Conservation (phyloP, 192 early-diverging fungal genomes). For the Coemansia aciculifera region DNA sequence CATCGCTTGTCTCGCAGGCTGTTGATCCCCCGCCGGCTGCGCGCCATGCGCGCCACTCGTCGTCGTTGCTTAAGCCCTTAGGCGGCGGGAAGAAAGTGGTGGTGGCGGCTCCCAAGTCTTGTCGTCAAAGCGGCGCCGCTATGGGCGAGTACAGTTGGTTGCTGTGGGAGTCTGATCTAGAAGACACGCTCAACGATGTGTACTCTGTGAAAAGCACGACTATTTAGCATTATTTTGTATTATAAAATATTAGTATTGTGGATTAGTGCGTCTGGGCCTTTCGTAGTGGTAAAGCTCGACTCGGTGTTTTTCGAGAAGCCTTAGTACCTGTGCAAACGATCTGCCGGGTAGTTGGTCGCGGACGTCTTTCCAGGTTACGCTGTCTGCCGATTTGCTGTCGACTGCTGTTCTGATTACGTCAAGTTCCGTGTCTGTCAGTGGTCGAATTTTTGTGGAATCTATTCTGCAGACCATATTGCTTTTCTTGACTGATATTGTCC, state of each 20-base stretch:
- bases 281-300: constrained; percentile 1
- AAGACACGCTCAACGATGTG: constrained; percentile 41
- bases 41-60: not conserved
- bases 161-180: constrained; percentile 52
- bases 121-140: constrained; percentile 7
- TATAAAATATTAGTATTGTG: not conserved
- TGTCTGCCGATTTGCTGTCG: not conserved
- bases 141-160: constrained; percentile 32
- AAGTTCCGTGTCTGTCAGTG: constrained; percentile 4
- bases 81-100: not conserved
- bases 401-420: not conserved
- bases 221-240: not conserved
- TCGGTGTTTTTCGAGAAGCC: not conserved
- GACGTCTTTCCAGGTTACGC: constrained; percentile 21
- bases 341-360: constrained; percentile 7
- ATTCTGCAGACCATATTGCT: not conserved
- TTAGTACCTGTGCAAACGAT: not conserved
- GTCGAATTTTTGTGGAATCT: not conserved
- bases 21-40: constrained; percentile 5
- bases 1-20: constrained; percentile 40
- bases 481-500: not conserved
- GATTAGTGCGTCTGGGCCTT: not conserved
- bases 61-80: not conserved
- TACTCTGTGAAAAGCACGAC: constrained; percentile 6
- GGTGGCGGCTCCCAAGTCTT: not conserved